Conservation (phyloP, 345 rosid species). For the Kandelia obovata region DNA sequence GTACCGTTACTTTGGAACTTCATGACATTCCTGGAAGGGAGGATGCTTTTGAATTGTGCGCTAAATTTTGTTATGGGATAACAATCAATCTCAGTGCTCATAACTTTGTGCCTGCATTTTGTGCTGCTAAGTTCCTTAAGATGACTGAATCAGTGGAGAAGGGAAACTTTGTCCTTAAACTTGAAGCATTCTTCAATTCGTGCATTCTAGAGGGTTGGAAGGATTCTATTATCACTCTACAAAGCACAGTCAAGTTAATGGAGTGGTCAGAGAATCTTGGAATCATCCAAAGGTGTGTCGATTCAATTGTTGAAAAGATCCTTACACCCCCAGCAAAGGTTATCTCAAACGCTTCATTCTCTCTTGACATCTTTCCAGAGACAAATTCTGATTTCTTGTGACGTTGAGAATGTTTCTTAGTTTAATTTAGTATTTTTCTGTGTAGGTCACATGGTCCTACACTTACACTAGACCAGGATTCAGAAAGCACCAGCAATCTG, state of each 20-base stretch:
- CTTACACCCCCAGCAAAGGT: constrained; percentile 77
- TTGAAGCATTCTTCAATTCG: constrained; percentile 82
- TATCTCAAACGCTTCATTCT: neutral
- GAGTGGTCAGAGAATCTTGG: constrained; percentile 96
- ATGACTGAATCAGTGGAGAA: constrained; percentile 83
- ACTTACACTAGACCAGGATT: constrained; percentile 86
- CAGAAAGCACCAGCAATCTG: constrained; percentile 53
- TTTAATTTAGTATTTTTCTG: neutral
- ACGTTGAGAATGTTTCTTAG: neutral
- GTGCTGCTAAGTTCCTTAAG: constrained; percentile 86
- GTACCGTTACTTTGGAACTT: constrained; percentile 55
- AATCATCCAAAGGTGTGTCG: constrained; percentile 76
- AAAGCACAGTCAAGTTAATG: constrained; percentile 57
- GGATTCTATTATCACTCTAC: constrained; percentile 70
- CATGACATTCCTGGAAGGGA: constrained; percentile 93
- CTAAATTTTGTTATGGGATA: constrained; percentile 93
- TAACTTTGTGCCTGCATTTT: constrained; percentile 76
- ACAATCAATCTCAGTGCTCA: constrained; percentile 80
- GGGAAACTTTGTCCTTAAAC: constrained; percentile 76
- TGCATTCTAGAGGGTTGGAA: constrained; percentile 97
- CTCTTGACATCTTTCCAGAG: neutral
- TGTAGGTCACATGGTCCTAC: constrained; percentile 89
- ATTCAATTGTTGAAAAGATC: constrained; percentile 79
- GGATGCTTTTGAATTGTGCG: constrained; percentile 89
- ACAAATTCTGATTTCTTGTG: neutral